Base-by-base conservation (phyloP, 768 basidiomycete genomes). In the Kwoniella shandongensis region DNA sequence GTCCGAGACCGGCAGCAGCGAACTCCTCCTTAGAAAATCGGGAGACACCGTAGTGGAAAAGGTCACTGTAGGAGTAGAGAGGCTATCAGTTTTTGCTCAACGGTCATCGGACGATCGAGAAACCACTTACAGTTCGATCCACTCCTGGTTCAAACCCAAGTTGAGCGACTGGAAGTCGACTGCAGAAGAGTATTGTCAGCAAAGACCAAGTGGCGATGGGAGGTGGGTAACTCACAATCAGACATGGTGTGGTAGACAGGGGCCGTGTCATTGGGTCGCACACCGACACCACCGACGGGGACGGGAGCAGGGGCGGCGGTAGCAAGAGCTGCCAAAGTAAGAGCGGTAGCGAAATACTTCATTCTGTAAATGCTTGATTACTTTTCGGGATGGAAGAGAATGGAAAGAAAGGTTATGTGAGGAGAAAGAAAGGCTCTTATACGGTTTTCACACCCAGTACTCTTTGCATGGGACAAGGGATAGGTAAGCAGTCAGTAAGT, bases 131-230 rank as follows among this genome's bases (percentile, higher is more conserved):
- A 77, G 70, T 66, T 86, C 84, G 59, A 86, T 83, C 68, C 79
- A 82, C 73, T 85, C 84, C 76, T 85, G 84, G 67, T 84, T 81
- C n/a, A 86, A 71, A 0, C 78, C 85, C 38, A 86, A 76, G 60
- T 82, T 75, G 53, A 84, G 65, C 11, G 82, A 82, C 66, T 83
- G 81, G 67, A 80, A 81, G 73, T 83, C 83, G 61, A 83, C 66
- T 67, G 42, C n/a, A 22, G 25, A 35, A n/a, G 2, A 55, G 51
- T 50, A 41, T 35, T 38, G 7, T 23, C 36, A 29, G 22, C 45
- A 22, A 3, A 35, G 11, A 42, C 10, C 23, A 17, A 42, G 20
- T 26, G 13, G 54, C 44, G 36, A n/a, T 46, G 44, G 13, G 25
- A 3, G 22, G 12, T 3, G 4, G 15, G 22, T 2, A 8, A 63